Base-by-base conservation (phyloP, 768 basidiomycete species). In the Kwoniella pini region DNA sequence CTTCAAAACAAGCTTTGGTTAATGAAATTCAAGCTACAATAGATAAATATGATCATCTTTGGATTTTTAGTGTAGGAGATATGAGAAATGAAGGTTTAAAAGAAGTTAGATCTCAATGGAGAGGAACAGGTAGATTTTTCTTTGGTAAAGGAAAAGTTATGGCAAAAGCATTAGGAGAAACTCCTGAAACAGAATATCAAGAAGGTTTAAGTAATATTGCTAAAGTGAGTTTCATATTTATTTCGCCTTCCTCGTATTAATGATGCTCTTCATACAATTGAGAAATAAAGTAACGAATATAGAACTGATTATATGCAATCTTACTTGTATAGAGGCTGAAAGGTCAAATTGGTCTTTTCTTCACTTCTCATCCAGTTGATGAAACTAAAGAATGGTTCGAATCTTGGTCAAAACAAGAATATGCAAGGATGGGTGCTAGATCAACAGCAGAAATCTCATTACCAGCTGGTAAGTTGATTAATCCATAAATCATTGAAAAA, bases 71-170 rank as follows among this genome's bases (percentile, higher is more conserved):
- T 69, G 91, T 97, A 4, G 94, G 93, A 15, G 86, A 92, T 68
- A 95, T 97, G 92, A 84, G 96, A 62, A 98, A 95, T 80, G 82
- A 92, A 26, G 88, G 91, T 79, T 81, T 99, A 38, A 94, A 98
- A 83, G 92, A 91, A 52, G 90, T 98, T 46, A 84, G 96, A 66
- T 87, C 86, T 61, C 82, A 89, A 65, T 99, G 96, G 96, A 90
- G 91, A 82, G 92, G 91, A 64, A 86, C 91, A 63, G 92, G 90
- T 55, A 86, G 92, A 68, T 85, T 95, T 80, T 94, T 92, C 79
- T 91, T 94, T 81, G 90, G 89, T 15, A 83, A 86, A 71, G 80
- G 80, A 61, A 80, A 80, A 54, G 91, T 99, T 26, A 95, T 99
- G 90, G 90, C 91, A 24, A 97, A 95, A 78, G 95, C 92, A 40